phyloP scores from a whole-genome alignment of 2,329 filamentous ascomycete genomes.

The Epichloe sp. region DNA sequence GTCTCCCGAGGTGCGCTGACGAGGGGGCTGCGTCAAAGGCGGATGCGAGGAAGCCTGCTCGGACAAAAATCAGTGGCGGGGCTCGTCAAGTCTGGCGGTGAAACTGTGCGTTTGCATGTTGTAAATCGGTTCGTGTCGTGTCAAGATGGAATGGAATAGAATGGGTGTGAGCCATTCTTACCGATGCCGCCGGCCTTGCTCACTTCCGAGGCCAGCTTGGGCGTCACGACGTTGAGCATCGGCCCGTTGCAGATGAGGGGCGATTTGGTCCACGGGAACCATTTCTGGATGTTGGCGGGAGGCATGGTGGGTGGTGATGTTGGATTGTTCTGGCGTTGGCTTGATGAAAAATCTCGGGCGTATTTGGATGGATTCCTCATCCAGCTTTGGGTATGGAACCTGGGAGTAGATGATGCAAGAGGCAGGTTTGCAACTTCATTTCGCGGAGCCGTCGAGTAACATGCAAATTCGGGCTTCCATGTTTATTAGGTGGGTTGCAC shows the following conservation, averaged over 20 bases:
- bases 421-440: neutral
- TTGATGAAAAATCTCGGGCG: no score
- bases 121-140: neutral
- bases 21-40: conserved; percentile 16
- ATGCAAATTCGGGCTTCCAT: neutral
- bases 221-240: conserved; percentile 21
- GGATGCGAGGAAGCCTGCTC: conserved; percentile 20
- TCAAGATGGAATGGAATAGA: no score
- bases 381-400: no score
- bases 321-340: neutral
- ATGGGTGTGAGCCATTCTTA: conserved; percentile 7
- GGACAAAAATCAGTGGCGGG: no score
- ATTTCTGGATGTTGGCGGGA: conserved; percentile 12
- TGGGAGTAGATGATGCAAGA: neutral
- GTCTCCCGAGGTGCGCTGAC: conserved; percentile 19
- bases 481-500: neutral
- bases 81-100: neutral
- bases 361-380: no score
- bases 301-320: conserved; percentile 11
- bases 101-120: neutral
- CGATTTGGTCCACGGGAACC: conserved; percentile 17
- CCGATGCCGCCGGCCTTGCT: conserved; percentile 26
- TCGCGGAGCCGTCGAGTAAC: neutral
- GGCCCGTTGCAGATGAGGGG: conserved; percentile 24
- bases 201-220: conserved; percentile 24